Evolutionary conservation across 345 rosid species (phyloP), one percentile per base, ranked within the genome.

Genomic region (Trapa incisa): DNA sequence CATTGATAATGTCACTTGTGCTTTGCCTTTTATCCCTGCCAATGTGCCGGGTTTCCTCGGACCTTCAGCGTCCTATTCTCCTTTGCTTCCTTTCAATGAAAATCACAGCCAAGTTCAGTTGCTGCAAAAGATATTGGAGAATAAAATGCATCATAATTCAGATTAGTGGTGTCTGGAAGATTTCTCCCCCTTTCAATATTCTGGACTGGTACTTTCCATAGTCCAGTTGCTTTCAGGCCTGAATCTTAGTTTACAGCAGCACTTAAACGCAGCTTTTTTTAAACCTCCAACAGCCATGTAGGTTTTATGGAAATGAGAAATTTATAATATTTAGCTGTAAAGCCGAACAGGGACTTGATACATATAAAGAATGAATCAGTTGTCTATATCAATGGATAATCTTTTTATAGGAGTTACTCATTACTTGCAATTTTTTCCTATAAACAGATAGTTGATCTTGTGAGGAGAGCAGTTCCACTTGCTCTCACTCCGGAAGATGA

Each of bases 391-490:
- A 54, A 11, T 4, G n/a, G 9, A n/a, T 54, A 35, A 11, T 58
- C 15, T n/a, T 9, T 57, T 32, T 29, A 32, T 11, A 45, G 52
- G 50, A 65, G 56, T 52, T 50, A 37, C 41, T 72, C n/a, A 61
- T 22, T 12, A 47, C 3, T 17, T 61, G 61, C 56, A 16, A 35
- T 64, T 39, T 35, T 39, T 2, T 5, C 43, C 43, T 36, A 29
- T 2, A 57, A 42, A 52, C 65, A 94, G 99, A 89, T 94, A 71
- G 99, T 91, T 77, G 96, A 89, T 73, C 79, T 87, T 78, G 83
- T 94, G 45, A 84, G 85, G 75, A 87, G 77, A 74, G 96, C 97
- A 41, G 72, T 94, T 53, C 99, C 99, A n/a, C 81, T 86, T 4
- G 90, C 92, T 29, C 64, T 90, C 41, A 82, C 77, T 32, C 70